A percentile compares a stretch with the other conserved stretches of the same genome.
Evolutionary conservation across 2,329 filamentous ascomycete genomes (phyloP).

Genomic region (Dactylellina drechsleri): DNA sequence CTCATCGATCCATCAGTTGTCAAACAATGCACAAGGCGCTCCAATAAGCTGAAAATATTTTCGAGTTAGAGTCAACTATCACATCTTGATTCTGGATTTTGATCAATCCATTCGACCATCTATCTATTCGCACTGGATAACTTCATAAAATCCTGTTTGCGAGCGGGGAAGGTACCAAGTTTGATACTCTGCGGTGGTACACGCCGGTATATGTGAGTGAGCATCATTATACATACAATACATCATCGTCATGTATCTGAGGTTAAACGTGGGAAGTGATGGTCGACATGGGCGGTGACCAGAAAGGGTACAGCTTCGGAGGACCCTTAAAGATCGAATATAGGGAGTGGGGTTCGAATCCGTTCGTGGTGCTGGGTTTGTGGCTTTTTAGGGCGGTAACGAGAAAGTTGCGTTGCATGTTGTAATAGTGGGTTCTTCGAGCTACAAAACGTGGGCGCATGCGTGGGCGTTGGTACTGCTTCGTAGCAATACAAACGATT

Average conservation of each 20-base stretch:
- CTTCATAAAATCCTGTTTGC: constrained; percentile 9
- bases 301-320: constrained; percentile 10
- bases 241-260: neutral
- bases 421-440: constrained; percentile 24
- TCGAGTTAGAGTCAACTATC: too few species aligned
- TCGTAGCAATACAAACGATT: constrained; percentile 8
- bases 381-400: constrained; percentile 35
- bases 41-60: too few species aligned
- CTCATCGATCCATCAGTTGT: neutral
- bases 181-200: constrained; percentile 25
- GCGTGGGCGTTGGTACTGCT: constrained; percentile 32
- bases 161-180: constrained; percentile 22
- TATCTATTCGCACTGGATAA: neutral
- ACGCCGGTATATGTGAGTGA: neutral
- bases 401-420: constrained; percentile 44
- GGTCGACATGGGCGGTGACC: constrained; percentile 15
- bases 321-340: neutral
- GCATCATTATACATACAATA: neutral
- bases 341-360: too few species aligned
- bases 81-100: too few species aligned
- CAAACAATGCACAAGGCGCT: neutral
- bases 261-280: constrained; percentile 3
- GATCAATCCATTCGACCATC: too few species aligned
- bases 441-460: constrained; percentile 14
- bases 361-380: neutral